Conservation (phyloP, 2,329 filamentous ascomycete species). For the Mycosphaerella sp. region DNA sequence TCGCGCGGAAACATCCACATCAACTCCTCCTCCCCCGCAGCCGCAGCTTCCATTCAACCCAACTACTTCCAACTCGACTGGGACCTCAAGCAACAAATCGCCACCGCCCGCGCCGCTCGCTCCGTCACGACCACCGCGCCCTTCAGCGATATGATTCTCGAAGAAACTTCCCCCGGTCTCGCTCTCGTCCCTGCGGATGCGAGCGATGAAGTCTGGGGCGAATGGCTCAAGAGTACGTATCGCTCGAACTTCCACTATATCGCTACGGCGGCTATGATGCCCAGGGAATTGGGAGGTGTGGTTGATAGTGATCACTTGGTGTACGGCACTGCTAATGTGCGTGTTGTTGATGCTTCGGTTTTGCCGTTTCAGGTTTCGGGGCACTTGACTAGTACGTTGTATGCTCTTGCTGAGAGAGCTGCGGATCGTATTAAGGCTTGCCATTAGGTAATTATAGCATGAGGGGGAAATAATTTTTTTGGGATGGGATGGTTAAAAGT, state of each 20-base stretch:
- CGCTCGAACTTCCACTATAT: constrained; percentile 13
- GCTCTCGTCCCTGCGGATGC: constrained; percentile 16
- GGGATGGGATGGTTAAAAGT: no score
- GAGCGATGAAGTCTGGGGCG: constrained; percentile 15
- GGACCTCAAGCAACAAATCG: constrained; percentile 25
- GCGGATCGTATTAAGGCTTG: constrained; percentile 27
- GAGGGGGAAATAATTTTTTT: no score
- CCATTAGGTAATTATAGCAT: no score
- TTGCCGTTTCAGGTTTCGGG: constrained; percentile 23
- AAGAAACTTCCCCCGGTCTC: constrained; percentile 31
- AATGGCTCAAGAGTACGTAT: constrained; percentile 12
- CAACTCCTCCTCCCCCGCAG: constrained; percentile 17
- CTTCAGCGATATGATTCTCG: constrained; percentile 26
- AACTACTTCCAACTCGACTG: constrained; percentile 30
- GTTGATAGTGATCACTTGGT: constrained; percentile 25
- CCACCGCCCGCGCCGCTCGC: constrained; percentile 15
- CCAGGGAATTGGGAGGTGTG: constrained; percentile 22
- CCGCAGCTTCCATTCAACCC: constrained; percentile 28
- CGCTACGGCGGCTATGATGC: constrained; percentile 26
- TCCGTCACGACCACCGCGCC: constrained; percentile 9
- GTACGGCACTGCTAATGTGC: constrained; percentile 22
- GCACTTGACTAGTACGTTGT: constrained; percentile 21
- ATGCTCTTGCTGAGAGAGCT: constrained; percentile 30
- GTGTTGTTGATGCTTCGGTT: constrained; percentile 26
- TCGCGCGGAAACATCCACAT: constrained; percentile 29